phyloP scores from a whole-genome alignment of 352 stramenopile species.

The Pythium biforme region DNA sequence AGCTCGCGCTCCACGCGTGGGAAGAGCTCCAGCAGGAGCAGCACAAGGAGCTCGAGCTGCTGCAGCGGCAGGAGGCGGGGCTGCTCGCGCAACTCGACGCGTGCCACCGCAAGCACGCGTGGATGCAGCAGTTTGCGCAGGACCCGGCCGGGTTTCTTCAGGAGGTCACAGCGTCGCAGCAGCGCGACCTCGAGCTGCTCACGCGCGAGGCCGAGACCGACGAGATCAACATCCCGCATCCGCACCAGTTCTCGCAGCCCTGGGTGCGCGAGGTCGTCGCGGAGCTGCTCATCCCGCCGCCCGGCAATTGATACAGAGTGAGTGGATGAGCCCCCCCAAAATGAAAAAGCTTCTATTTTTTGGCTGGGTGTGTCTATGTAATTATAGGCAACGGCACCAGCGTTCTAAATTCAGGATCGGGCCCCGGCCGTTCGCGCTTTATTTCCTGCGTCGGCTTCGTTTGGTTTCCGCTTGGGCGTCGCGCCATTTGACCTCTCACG shows the following conservation, averaged over 20 bases:
- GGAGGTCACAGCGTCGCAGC: slow-evolving; percentile 60
- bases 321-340: no score
- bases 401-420: no score
- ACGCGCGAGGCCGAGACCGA: slow-evolving; percentile 57
- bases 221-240: slow-evolving; percentile 52
- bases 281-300: slow-evolving; percentile 32
- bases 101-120: slow-evolving; percentile 53
- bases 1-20: slow-evolving; percentile 40
- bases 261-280: slow-evolving; percentile 63
- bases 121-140: slow-evolving; percentile 64
- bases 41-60: slow-evolving; percentile 55
- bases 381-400: no score
- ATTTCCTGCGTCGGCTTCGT: no score
- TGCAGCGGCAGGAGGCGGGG: slow-evolving; percentile 55
- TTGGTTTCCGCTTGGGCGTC: not conserved
- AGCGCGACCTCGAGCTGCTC: slow-evolving; percentile 61
- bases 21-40: slow-evolving; percentile 71
- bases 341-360: slow-evolving; percentile 3
- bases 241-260: slow-evolving; percentile 66
- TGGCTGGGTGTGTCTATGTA: not conserved
- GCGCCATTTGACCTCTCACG: no score
- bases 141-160: slow-evolving; percentile 65
- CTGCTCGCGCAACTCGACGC: slow-evolving; percentile 53
- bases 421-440: no score
- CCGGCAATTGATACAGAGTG: slow-evolving; percentile 26